Evolutionary conservation across 257 asterid genomes (phyloP).

Genomic region (Solanum lycopersicoides): DNA sequence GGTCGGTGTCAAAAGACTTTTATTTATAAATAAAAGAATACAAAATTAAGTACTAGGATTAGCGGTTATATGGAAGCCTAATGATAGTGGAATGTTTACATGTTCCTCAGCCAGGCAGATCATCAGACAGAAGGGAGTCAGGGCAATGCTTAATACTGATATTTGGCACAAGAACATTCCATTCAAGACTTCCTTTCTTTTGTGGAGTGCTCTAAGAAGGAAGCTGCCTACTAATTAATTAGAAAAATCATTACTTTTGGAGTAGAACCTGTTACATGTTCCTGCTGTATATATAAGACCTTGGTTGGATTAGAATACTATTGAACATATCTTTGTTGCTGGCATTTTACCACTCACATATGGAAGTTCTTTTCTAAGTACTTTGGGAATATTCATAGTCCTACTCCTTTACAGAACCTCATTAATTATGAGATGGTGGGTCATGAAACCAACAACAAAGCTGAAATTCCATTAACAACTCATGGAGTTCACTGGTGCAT

Average conservation of each 20-base stretch:
- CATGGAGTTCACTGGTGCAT: too few species aligned
- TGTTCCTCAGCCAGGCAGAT: background rate
- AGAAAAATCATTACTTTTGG: background rate
- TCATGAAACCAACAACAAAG: background rate
- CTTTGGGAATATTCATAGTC: background rate
- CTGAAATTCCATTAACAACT: too few species aligned
- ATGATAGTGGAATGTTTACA: background rate
- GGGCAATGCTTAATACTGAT: background rate
- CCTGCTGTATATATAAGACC: background rate
- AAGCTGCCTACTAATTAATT: background rate
- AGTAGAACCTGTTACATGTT: background rate
- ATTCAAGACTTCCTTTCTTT: background rate
- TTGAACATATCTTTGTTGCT: background rate
- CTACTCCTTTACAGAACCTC: background rate
- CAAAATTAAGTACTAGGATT: too few species aligned
- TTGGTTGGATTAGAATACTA: background rate
- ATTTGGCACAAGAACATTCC: background rate
- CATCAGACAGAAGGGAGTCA: background rate
- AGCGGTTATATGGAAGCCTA: background rate
- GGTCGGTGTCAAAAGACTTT: background rate
- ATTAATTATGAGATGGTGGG: background rate
- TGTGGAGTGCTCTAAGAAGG: background rate
- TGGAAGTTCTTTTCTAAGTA: background rate
- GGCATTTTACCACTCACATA: background rate
- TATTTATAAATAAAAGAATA: too few species aligned